Conservation (phyloP, 225 moss, liverwort and hornwort genomes). For the Bryoerythrophyllum caledonicum region DNA sequence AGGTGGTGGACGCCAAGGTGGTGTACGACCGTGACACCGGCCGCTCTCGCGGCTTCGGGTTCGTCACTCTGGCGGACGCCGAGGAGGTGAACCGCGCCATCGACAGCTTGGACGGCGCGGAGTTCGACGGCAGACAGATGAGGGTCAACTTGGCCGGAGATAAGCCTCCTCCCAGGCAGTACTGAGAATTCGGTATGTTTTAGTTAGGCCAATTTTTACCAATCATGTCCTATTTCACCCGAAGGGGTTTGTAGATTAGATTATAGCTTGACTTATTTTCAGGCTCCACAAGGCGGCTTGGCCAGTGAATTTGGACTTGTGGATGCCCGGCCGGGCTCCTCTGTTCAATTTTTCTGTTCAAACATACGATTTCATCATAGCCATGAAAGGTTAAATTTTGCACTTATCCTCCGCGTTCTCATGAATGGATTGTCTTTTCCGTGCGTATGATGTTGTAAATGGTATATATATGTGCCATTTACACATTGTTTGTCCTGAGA, state of each 20-base stretch:
- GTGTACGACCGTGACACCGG: slow-evolving; percentile 59
- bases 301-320: not conserved
- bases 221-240: not conserved
- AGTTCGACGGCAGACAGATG: slow-evolving; percentile 32
- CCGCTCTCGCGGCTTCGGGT: slow-evolving; percentile 40
- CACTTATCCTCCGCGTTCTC: not conserved
- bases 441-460: not conserved
- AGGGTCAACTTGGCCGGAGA: slow-evolving; percentile 38
- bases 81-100: slow-evolving; percentile 32
- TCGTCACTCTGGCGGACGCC: slow-evolving; percentile 20
- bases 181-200: not conserved
- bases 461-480: not conserved
- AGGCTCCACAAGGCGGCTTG: not conserved
- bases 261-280: not conserved
- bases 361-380: not conserved
- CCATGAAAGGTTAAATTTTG: not conserved
- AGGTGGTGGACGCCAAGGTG: slow-evolving; percentile 70
- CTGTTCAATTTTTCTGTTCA: not conserved
- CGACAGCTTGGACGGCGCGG: slow-evolving; percentile 33
- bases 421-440: not conserved
- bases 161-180: slow-evolving; percentile 26
- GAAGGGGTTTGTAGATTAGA: slow-evolving; percentile 8
- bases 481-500: not conserved
- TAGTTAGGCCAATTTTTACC: slow-evolving; percentile 3
- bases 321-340: not conserved